Conservation (phyloP, 805 yeast species). For the Saturnispora besseyi region DNA sequence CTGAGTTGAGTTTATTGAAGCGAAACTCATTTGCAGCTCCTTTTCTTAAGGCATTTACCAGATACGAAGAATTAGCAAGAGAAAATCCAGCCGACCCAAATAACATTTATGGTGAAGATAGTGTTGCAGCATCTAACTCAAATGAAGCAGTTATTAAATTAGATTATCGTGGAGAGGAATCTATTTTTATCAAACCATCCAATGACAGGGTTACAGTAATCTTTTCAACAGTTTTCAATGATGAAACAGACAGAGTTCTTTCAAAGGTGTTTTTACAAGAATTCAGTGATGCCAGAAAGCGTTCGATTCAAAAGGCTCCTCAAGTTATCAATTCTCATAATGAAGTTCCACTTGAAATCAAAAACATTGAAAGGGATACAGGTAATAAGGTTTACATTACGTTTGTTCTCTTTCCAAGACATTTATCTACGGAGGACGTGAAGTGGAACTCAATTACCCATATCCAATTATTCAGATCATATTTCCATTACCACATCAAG, state of each 20-base stretch:
- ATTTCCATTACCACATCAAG: conserved; percentile 97
- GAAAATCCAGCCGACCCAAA: conserved; percentile 32
- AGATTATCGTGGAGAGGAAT: conserved; percentile 87
- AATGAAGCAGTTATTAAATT: conserved; percentile 57
- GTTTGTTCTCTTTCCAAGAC: conserved; percentile 76
- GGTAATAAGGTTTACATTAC: conserved; percentile 40
- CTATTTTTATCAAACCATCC: conserved; percentile 83
- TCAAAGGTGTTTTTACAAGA: conserved; percentile 88
- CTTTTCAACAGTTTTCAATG: conserved; percentile 89
- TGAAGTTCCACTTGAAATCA: conserved; percentile 89
- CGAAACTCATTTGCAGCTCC: conserved; percentile 90
- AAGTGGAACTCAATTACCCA: conserved; percentile 86
- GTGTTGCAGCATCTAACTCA: conserved; percentile 25
- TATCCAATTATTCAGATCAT: conserved; percentile 86
- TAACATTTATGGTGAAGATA: conserved; percentile 34
- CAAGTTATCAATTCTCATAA: conserved; percentile 86
- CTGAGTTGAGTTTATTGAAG: conserved; percentile 65
- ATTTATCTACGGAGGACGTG: conserved; percentile 47
- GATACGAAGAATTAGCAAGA: conserved; percentile 61
- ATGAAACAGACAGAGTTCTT: conserved; percentile 89
- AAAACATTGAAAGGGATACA: conserved; percentile 32
- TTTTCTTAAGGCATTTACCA: conserved; percentile 72
- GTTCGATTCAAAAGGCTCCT: conserved; percentile 96
- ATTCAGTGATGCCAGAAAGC: conserved; percentile 90
- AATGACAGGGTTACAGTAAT: conserved; percentile 95